Evolutionary conservation across 495 filamentous ascomycete genomes (phyloP), one percentile per base, ranked within the genome.

Genomic region (Pyronema omphalodes): DNA sequence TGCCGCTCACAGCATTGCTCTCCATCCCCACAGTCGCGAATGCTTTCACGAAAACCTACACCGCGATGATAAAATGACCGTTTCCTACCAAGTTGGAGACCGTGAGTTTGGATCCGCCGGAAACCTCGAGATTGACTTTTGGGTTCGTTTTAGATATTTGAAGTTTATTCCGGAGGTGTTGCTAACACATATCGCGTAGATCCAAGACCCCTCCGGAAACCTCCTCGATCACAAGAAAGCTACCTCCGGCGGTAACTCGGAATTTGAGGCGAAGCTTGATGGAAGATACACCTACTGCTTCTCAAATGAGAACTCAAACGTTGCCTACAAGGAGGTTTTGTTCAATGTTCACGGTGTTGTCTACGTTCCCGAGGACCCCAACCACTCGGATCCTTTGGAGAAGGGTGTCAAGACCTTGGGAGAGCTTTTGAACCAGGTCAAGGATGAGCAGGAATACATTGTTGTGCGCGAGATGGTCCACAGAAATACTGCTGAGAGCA

Each of bases 321-420:
- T 85, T 29, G 83, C 80, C 64, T 87, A 79, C 61, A 98, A 98
- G 72, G 93, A 96, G 66, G 88, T 98, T 37, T 91, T 86, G 43
- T 98, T 98, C 75, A 96, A 98, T 68, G 91, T 98, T 18, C 91
- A 98, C 68, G 91, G 91, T 53, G 89, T 96, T 58, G 93, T 98
- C 58, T 96, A 96, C 70, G 86, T 98, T 40, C 82, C 88, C 3
- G 91, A 96, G 67, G 72, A 77, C 52, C 91, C 95, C 60, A 73
- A 81, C 58, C 74, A 80, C 36, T 77, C 82, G 57, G 91, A 98
- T 70, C 91, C 91, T 37, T 73, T 98, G 58, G 91, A 98, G 67
- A 72, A 73, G 43, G 93, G 96, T 76, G 89, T 96, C 47, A 84
- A 85, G 67, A 73, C 75, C 66, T 76, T 98, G 49, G 83, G 84